phyloP scores from a whole-genome alignment of 495 filamentous ascomycete species.

The Lophiotrema nucula region DNA sequence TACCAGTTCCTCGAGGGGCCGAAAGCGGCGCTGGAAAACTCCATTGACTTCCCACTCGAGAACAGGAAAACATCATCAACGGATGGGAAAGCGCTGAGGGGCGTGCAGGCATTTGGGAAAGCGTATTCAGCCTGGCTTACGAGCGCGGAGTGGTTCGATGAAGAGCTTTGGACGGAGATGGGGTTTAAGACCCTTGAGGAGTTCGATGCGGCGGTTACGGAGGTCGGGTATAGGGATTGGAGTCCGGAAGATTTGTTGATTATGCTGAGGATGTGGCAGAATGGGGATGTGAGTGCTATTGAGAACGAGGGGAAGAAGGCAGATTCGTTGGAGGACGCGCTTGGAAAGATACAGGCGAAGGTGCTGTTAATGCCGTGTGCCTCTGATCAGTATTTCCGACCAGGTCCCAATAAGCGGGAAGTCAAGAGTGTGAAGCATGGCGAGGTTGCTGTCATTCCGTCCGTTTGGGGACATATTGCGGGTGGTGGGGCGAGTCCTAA shows the following conservation, averaged over 20 bases:
- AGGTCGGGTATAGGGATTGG: not conserved
- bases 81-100: no score
- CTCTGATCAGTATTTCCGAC: slow-evolving; percentile 51
- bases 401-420: slow-evolving; percentile 43
- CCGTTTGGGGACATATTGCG: slow-evolving; percentile 51
- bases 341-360: slow-evolving; percentile 42
- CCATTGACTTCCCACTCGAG: no score
- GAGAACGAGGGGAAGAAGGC: not conserved
- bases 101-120: slow-evolving; percentile 48
- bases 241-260: not conserved
- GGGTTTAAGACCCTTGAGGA: slow-evolving; percentile 35
- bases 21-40: slow-evolving; percentile 43
- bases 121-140: slow-evolving; percentile 49
- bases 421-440: slow-evolving; percentile 24
- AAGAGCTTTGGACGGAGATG: slow-evolving; percentile 42
- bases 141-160: slow-evolving; percentile 45
- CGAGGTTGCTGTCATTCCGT: slow-evolving; percentile 43
- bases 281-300: slow-evolving; percentile 9
- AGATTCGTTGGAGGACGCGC: no score
- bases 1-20: slow-evolving; percentile 52
- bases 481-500: slow-evolving; percentile 44
- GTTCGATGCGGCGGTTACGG: not conserved
- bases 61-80: no score
- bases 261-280: not conserved
- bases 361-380: slow-evolving; percentile 48